These are phyloP conservation scores for Exophiala xenobiotica DNA, from an alignment of 2,329 filamentous ascomycete genomes.

Conservation along the genomic window DNA sequence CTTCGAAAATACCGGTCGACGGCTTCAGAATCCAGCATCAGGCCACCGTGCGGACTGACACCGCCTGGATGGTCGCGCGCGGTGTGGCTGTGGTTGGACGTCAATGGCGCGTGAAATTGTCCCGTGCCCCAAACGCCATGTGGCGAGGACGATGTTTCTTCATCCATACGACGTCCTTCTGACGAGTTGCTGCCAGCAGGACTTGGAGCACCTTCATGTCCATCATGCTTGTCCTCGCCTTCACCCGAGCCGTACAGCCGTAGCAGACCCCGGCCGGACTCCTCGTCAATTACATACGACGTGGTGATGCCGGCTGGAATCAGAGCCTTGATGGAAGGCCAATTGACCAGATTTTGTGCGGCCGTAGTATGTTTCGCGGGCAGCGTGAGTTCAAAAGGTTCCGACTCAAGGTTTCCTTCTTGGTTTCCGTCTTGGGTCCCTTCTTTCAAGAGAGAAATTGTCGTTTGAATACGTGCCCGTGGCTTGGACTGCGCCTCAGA, in stretches of 20 bases:
- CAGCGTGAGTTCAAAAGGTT: conserved; percentile 66
- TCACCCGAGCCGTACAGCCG: conserved; percentile 78
- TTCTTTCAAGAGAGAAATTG: conserved; percentile 31
- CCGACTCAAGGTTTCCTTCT: conserved; percentile 45
- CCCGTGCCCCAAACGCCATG: conserved; percentile 54
- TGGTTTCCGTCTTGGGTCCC: no score
- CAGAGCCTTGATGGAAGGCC: conserved; percentile 66
- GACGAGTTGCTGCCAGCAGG: conserved; percentile 41
- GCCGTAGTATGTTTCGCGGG: conserved; percentile 85
- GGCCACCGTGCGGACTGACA: conserved; percentile 49
- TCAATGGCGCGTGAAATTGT: conserved; percentile 36
- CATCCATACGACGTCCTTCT: conserved; percentile 30
- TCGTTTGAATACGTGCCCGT: conserved; percentile 5
- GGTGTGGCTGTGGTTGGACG: conserved; percentile 23
- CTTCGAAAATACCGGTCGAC: conserved; percentile 53
- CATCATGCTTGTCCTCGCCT: conserved; percentile 61
- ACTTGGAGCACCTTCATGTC: conserved; percentile 41
- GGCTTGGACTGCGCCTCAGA: conserved; percentile 17
- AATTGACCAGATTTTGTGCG: conserved; percentile 76
- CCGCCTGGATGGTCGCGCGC: conserved; percentile 45
- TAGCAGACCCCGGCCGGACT: conserved; percentile 71
- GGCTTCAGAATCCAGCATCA: conserved; percentile 55
- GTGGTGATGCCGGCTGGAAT: conserved; percentile 49
- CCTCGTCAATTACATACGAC: conserved; percentile 70
- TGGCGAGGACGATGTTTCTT: conserved; percentile 40